Evolutionary conservation across 1,284 basidiomycete genomes (phyloP), one percentile per base, ranked within the genome.

Genomic region (Pholiota adiposa): DNA sequence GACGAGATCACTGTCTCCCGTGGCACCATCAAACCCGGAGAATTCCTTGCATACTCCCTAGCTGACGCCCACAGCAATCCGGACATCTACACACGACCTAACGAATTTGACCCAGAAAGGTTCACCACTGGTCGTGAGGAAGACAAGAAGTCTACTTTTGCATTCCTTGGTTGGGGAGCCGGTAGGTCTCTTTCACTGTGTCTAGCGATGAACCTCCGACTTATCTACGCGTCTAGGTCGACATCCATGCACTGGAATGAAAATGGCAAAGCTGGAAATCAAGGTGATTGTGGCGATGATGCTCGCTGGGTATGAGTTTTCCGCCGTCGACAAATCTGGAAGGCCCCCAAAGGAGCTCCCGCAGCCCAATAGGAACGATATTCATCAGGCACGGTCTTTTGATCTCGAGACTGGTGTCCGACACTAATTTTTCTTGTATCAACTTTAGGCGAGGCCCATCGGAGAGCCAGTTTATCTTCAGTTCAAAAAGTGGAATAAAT

Each of bases 161-260:
- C 66, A 5, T 77, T 69, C 53, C 29, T 79, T 0, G 77, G 70
- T 9, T 79, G 75, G 75, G 78, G 77, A 34, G 74, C 65, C 23
- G 74, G 74, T 75, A 46, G 60, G 64, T 34, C 9, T 6, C 7
- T 43, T 11, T 43, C 2, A 27, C n/a, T 7, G 8, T 9, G 2
- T 36, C 9, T 12, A 9, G 4, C 21, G 33, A 16, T 9, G 16
- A 19, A n/a, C n/a, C n/a, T n/a, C n/a, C n/a, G 25, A 19, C 25
- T 46, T 12, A 19, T 12, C n/a, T 19, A 18, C 40, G 3, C 11
- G n/a, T 43, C 4, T 29, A 54, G 52, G 52, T n/a, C 52, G 52
- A n/a, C 52, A 54, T 54, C 52, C 73, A 3, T 77, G 75, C 53
- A 54, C 65, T 23, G 76, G 75, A 21, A 73, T 74, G 68, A 68